Base-by-base conservation (phyloP, 257 asterid genomes). In the Haberlea rhodopensis region DNA sequence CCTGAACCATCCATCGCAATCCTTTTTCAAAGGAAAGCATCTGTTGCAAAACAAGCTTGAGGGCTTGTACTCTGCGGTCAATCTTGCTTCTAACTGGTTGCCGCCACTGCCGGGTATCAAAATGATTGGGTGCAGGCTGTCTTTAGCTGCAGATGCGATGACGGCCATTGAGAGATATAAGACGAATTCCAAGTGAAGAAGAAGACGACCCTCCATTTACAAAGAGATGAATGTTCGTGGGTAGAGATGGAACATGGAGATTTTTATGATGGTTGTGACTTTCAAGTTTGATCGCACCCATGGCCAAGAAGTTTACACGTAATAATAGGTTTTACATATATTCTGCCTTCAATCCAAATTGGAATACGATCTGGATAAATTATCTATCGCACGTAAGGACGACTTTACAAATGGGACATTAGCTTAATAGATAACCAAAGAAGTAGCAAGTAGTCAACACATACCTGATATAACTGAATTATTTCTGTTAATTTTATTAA, bases 91-190 rank as follows among this genome's bases (percentile, higher is more conserved):
- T 2, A 91, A 71, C 70, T 89, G 98, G 79, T 91, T 91, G 46
- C 98, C 96, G 13, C 98, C 98, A 60, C 71, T 84, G 28, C 98
- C 98, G 0, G 96, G 98, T 16, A 89, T 74, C 45, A 91, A 66
- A 13, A 91, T 75, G 23, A 91, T 53, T 3, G 96, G 98, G 68
- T 89, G 86, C 55, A 74, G 67, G 9, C 3, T 62, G 9, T 55
- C 45, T 15, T 65, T 66, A 1, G 71, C 55, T 8, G 79, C 70
- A 31, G 65, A 57, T n/a, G 31, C 26, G 60, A 75, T 60, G 13
- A 76, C 45, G 49, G 84, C 80, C 78, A 69, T 52, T 68, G 81
- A 73, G 0, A 80, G 16, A 28, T 49, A 63, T 10, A 77, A 55
- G 46, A 68, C 71, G 46, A 71, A 31, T 51, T 74, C 59, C 0